Base-by-base conservation (phyloP, 208 protist species). In the Trypanosoma mega region DNA sequence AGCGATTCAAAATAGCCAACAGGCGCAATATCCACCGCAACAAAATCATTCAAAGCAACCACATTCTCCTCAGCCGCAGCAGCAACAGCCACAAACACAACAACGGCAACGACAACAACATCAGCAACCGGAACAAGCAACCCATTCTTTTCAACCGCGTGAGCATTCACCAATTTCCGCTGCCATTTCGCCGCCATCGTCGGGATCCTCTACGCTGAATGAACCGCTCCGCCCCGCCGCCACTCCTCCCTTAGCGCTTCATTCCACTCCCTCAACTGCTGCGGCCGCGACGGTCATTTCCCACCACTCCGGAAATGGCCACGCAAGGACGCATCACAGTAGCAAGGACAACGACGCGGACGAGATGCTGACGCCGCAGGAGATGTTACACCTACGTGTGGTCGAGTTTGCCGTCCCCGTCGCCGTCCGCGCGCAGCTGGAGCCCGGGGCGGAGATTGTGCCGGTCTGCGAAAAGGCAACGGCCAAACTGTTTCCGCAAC, bases 391-490 rank as follows among this genome's bases (percentile, higher is more conserved):
- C 30, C 30, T 68, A 11, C 37, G 41, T 53, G 54, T 68, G 9
- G 47, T 68, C 23, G 51, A 68, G 47, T 56, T 68, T 68, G 18
- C 63, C 29, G 63, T 54, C 14, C 63, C 51, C 29, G 23, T 57
- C 41, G 2, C n/a, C 4, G 63, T 60, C 14, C 26, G 52, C 20
- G 53, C 59, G 20, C 59, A 65, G 36, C 14, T 65, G n/a, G 48
- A 65, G 16, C 34, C 47, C 3, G 49, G 16, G n/a, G 47, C n/a
- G n/a, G 36, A 16, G 20, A n/a, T 56, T 36, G 59, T 56, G 18
- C 34, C 21, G 7, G 36, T 71, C 23, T 61, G 54, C n/a, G 64
- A 63, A 11, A 2, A 64, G 30, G 64, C 55, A 8, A 71, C 34
- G 30, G 64, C 45, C 8, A 61, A 63, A 26, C 29, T 71, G 14